These are phyloP conservation scores for Ustilago loliicola DNA, from an alignment of 1,284 basidiomycete genomes.

Conservation along the genomic window DNA sequence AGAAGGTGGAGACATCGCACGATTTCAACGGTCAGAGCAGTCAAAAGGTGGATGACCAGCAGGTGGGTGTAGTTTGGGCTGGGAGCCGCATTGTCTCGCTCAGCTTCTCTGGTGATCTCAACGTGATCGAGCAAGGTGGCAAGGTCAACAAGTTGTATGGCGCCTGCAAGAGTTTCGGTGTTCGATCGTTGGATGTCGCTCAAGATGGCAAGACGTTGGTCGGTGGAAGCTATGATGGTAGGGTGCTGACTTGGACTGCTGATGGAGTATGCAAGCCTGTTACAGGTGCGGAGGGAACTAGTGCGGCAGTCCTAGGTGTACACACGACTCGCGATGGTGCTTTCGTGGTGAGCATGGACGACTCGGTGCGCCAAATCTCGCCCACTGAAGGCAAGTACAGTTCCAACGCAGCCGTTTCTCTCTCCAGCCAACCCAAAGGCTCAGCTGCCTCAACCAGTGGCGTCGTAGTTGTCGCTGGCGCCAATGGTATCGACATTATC, in stretches of 20 bases:
- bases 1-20: constrained; percentile 41
- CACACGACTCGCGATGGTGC: constrained; percentile 43
- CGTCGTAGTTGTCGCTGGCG: constrained; percentile 79
- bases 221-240: constrained; percentile 80
- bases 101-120: constrained; percentile 85
- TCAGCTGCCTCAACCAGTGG: constrained; percentile 39
- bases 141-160: constrained; percentile 48
- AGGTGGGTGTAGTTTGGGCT: constrained; percentile 86
- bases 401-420: constrained; percentile 59
- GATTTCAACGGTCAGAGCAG: constrained; percentile 53
- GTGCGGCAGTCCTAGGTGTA: constrained; percentile 79
- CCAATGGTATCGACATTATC: constrained; percentile 77
- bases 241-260: constrained; percentile 77
- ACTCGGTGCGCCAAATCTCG: constrained; percentile 46
- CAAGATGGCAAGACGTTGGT: constrained; percentile 38
- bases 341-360: constrained; percentile 55
- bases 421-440: constrained; percentile 79
- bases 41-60: constrained; percentile 75
- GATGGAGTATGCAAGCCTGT: constrained; percentile 71
- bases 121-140: constrained; percentile 73
- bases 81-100: constrained; percentile 82
- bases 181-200: constrained; percentile 39
- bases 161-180: constrained; percentile 49
- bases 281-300: constrained; percentile 78
- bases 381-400: constrained; percentile 23